Evolutionary conservation across 192 early-diverging fungal species (phyloP).

Genomic region (Funneliformis geosporum): DNA sequence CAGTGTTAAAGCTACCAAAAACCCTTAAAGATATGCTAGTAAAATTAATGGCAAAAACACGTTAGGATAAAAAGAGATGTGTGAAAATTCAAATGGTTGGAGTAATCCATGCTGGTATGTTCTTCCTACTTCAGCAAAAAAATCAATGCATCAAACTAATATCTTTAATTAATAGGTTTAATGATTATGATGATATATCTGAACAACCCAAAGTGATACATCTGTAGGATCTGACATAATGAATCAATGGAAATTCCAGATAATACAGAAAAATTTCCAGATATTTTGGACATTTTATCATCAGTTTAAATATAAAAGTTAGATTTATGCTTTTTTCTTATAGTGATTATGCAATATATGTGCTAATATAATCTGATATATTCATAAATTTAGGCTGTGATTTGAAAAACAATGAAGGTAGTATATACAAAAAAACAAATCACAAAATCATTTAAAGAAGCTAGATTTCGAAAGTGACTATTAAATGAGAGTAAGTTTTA

Average conservation of each 20-base stretch:
- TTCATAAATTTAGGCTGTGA: slow-evolving; percentile 22
- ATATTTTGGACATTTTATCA: not conserved
- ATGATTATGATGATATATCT: slow-evolving; percentile 3
- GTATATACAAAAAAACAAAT: slow-evolving; percentile 14
- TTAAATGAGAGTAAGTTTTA: not conserved
- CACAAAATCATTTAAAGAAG: slow-evolving; percentile 1
- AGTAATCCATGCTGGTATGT: not conserved
- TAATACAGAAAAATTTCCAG: slow-evolving; percentile 4
- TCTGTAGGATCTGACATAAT: slow-evolving; percentile 5
- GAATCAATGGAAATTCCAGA: not conserved
- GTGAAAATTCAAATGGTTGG: slow-evolving; percentile 1
- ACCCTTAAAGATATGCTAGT: slow-evolving; percentile 6
- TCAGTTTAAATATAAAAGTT: slow-evolving; percentile 8
- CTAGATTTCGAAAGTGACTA: slow-evolving; percentile 6
- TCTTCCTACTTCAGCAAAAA: not conserved
- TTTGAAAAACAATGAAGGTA: not conserved
- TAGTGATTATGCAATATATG: not conserved
- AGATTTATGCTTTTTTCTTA: not conserved
- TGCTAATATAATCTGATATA: slow-evolving; percentile 7
- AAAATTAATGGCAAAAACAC: not conserved
- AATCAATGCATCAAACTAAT: not conserved
- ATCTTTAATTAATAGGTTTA: slow-evolving; percentile 9
- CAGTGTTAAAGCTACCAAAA: slow-evolving; percentile 20
- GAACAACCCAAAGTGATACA: slow-evolving; percentile 2
- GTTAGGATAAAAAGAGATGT: not conserved